phyloP scores from a whole-genome alignment of 202 grass and related monocot genomes.

The Sporobolus alterniflorus region DNA sequence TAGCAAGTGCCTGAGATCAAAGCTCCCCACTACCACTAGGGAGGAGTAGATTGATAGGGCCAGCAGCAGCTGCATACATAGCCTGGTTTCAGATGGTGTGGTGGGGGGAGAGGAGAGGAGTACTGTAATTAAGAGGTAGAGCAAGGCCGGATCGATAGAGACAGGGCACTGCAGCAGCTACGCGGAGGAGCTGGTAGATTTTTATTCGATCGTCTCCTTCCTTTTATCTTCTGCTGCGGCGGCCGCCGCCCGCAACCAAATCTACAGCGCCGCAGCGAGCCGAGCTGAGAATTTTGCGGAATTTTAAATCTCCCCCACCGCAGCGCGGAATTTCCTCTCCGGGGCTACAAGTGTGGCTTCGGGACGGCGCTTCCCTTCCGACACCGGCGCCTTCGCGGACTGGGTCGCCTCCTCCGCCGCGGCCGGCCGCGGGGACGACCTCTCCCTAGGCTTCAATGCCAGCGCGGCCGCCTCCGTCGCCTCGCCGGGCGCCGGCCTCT shows the following conservation, averaged over 20 bases:
- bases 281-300: not conserved
- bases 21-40: too few species aligned
- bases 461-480: conserved; percentile 52
- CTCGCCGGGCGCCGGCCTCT: conserved; percentile 50
- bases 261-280: not conserved
- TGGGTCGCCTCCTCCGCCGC: conserved; percentile 83
- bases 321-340: not conserved
- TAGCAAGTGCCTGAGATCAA: too few species aligned
- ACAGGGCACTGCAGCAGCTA: conserved; percentile 40
- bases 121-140: not conserved
- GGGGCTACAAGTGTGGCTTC: conserved; percentile 86
- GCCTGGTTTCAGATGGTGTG: conserved; percentile 13
- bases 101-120: not conserved
- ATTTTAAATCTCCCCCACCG: conserved; percentile 14
- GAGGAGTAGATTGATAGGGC: too few species aligned
- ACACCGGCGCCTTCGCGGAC: conserved; percentile 97
- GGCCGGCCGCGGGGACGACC: conserved; percentile 73
- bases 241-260: conserved; percentile 30
- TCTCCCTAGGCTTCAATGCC: conserved; percentile 98
- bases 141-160: conserved; percentile 44
- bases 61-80: too few species aligned
- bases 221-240: not conserved
- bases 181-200: conserved; percentile 12
- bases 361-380: conserved; percentile 97
- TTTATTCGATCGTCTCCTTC: not conserved